Base-by-base conservation (phyloP, 148 eudicot genomes). In the Nepenthes gracilis region DNA sequence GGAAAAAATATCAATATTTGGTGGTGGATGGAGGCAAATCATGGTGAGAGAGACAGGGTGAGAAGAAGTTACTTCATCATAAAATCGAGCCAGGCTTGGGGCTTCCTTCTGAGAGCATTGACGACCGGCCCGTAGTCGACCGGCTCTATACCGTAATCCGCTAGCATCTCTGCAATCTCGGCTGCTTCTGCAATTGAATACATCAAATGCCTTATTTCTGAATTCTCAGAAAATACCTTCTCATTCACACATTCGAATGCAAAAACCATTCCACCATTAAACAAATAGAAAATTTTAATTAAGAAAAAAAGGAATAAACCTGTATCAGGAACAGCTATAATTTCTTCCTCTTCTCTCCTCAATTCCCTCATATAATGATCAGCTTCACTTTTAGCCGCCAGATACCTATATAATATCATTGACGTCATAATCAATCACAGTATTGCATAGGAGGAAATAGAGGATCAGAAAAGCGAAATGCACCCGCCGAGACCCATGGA, bases 401-500 rank as follows among this genome's bases (percentile, higher is more conserved):
- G 64, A 73, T 89, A 89, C 72, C 96, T 88, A 63, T 32, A 54
- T 7, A 36, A 36, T 59, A 36, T 13, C 2, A 35, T 5, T 38
- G 8, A 12, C 14, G 36, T 35, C 6, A 38, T 6, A 36, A 34
- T 23, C 9, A 14, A 32, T 23, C 23, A 23, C 23, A 23, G 0
- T 23, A 23, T 23, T 23, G 23, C 23, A 23, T 23, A 23, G 23
- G 23, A 23, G 23, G 23, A 23, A 23, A 23, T 23, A 23, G 23
- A 23, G 23, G 23, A 23, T 23, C 23, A 0, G 23, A 23, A 23
- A 23, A 23, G 23, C 23, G 23, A 23, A 23, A 23, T 23, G 23
- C 74, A 89, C 94, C 97, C 97, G 73, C 97, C 97, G 59, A 90
- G 94, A 36, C 94, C 97, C 90, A 86, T 86, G 63, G 94, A 84